phyloP scores from a whole-genome alignment of 768 basidiomycete genomes.

The Lepiota subincarnata region DNA sequence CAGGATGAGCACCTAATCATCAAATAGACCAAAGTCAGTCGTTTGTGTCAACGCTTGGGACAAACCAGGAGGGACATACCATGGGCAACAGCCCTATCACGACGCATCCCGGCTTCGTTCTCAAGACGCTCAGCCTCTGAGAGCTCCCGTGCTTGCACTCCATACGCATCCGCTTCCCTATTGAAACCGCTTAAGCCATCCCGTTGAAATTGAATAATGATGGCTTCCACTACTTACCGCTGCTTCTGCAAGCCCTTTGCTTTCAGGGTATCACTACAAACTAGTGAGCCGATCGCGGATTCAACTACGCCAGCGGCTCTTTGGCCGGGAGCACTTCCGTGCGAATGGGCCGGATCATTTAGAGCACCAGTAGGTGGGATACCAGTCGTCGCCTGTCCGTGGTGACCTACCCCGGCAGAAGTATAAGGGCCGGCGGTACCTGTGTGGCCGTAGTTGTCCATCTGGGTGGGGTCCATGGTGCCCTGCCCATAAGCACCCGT shows the following conservation, averaged over 20 bases:
- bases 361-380: slow-evolving; percentile 21
- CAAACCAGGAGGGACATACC: slow-evolving; percentile 22
- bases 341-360: slow-evolving; percentile 16
- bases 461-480: neutral
- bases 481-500: neutral
- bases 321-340: slow-evolving; percentile 25
- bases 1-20: slow-evolving; percentile 23
- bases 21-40: neutral
- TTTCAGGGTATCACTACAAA: slow-evolving; percentile 45
- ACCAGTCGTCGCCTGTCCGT: neutral
- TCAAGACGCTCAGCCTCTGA: slow-evolving; percentile 53
- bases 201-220: neutral
- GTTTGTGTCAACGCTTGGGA: no score
- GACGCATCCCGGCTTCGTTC: slow-evolving; percentile 41
- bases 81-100: slow-evolving; percentile 50
- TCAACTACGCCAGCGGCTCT: slow-evolving; percentile 44
- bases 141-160: slow-evolving; percentile 44
- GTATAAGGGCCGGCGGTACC: no score
- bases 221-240: slow-evolving; percentile 24
- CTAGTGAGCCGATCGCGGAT: slow-evolving; percentile 37
- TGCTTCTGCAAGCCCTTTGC: slow-evolving; percentile 50
- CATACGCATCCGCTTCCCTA: slow-evolving; percentile 43
- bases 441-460: no score
- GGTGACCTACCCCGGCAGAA: neutral
- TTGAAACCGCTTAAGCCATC: neutral